phyloP scores from a whole-genome alignment of 2,329 filamentous ascomycete genomes.

The Colletotrichum ledebouriae region DNA sequence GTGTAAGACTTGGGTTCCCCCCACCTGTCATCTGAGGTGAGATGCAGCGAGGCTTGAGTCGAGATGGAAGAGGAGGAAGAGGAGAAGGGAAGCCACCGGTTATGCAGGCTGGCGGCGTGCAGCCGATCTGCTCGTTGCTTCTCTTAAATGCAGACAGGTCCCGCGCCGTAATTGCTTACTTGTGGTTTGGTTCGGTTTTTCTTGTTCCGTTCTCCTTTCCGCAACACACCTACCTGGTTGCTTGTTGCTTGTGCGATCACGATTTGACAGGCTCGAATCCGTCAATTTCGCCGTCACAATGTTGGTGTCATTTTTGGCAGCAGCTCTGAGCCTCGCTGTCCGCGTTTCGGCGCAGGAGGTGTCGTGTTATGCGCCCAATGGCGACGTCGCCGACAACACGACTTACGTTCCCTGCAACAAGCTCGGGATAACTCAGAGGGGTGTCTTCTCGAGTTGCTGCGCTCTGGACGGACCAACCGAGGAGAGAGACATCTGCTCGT shows the following conservation, averaged over 20 bases:
- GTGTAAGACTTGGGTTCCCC: conserved; percentile 28
- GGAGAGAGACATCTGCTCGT: conserved; percentile 47
- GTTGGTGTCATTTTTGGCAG: conserved; percentile 4
- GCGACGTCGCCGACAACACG: conserved; percentile 46
- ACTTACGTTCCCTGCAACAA: conserved; percentile 52
- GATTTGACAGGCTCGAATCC: background rate
- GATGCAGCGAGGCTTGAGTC: conserved; percentile 11
- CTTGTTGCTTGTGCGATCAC: background rate
- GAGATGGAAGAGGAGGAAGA: conserved; percentile 1
- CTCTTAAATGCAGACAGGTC: conserved; percentile 12
- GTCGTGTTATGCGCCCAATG: conserved; percentile 49
- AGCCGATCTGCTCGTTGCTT: background rate
- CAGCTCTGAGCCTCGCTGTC: conserved; percentile 1
- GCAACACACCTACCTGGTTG: background rate
- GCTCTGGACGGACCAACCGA: conserved; percentile 46
- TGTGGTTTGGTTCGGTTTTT: background rate
- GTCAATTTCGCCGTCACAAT: background rate
- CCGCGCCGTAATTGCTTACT: conserved; percentile 1
- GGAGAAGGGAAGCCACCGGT: background rate
- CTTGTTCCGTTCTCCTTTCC: conserved; percentile 11
- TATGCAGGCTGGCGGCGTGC: conserved; percentile 12
- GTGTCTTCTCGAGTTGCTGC: conserved; percentile 50
- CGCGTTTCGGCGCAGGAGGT: conserved; percentile 21
- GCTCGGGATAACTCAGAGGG: conserved; percentile 48
- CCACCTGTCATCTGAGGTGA: conserved; percentile 4